Base-by-base conservation (phyloP, 805 yeast species). In the Lachancea sp. region DNA sequence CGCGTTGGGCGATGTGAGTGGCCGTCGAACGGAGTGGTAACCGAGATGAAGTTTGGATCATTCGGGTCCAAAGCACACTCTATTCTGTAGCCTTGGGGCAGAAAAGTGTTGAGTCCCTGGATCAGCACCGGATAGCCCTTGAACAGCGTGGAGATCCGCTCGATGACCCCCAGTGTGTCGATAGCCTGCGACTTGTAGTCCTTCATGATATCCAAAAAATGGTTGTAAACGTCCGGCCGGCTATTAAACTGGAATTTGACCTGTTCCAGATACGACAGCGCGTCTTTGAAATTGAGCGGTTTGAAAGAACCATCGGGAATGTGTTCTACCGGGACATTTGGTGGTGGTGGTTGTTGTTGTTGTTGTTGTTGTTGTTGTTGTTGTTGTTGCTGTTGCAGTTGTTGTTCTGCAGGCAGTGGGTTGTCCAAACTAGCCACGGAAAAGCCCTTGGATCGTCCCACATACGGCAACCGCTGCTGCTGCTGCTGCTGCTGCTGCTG, bases 161-260 rank as follows among this genome's bases (percentile, higher is more conserved):
- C 96, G 61, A 93, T 93, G 25, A 93, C 99, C 30, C 98, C 99
- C 0, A 98, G 99, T 0, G 99, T 93, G 64, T 93, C 98, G 57
- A 93, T 90, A 49, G 80, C 79, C 69, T 91, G 97, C 44, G 95
- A 83, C 71, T 95, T 95, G 71, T 93, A 95, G 62, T 95, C 99
- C 70, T 95, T 95, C 99, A 93, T 93, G 52, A 93, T 91, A 62
- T 93, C 99, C 59, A 93, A 74, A 59, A 95, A 93, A 65, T 86
- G 89, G 66, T 93, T 93, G 72, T 93, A 93, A 36, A 93, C 95
- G 57, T 90, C 97, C 0, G 98, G 95, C 67, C 91, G 95, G 53
- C 81, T 77, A 64, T 78, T 84, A 67, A 93, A 93, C 63, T 90
- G 97, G 40, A 83, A 77, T 66, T 93, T 93, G 42, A 93, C 99